These are phyloP conservation scores for Colletotrichum liaoningense DNA, from an alignment of 2,329 filamentous ascomycete species.

Conservation along the genomic window DNA sequence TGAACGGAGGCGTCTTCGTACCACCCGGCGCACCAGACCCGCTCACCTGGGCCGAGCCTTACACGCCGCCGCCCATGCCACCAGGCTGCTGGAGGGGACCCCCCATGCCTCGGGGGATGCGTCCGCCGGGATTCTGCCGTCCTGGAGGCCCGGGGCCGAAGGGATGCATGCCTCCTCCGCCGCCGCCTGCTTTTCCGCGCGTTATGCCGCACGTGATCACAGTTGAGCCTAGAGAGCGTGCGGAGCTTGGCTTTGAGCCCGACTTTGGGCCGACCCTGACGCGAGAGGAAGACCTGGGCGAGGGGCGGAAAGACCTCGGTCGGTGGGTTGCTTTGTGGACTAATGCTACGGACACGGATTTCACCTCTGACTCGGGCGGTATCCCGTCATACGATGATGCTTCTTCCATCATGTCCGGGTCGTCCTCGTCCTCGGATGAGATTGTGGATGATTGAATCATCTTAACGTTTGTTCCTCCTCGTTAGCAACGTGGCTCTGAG, in stretches of 20 bases:
- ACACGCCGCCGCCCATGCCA: neutral
- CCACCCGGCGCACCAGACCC: neutral
- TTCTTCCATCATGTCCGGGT: neutral
- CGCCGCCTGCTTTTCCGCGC: neutral
- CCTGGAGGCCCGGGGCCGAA: neutral
- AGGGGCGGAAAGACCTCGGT: conserved; percentile 12
- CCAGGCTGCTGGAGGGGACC: neutral
- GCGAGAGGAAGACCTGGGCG: conserved; percentile 16
- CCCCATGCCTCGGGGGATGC: neutral
- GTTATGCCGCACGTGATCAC: neutral
- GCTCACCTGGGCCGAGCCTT: conserved; percentile 14
- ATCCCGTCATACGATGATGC: conserved; percentile 26
- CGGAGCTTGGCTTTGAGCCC: conserved; percentile 14
- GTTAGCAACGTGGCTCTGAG: neutral
- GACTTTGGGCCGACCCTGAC: conserved; percentile 14
- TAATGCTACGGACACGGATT: conserved; percentile 21
- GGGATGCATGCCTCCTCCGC: neutral
- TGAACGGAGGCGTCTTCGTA: neutral
- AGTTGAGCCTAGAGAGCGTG: neutral
- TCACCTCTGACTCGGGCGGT: conserved; percentile 4
- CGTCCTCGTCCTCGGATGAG: conserved; percentile 7
- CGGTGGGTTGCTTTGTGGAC: conserved; percentile 24
- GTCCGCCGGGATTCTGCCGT: neutral
- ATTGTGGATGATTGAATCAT: conserved; percentile 12
- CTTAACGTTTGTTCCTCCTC: neutral